Percentiles rank a stretch among this genome's conserved stretches.
Evolutionary conservation across 2,329 filamentous ascomycete species (phyloP).

Genomic region (Fonsecaea pedrosoi): DNA sequence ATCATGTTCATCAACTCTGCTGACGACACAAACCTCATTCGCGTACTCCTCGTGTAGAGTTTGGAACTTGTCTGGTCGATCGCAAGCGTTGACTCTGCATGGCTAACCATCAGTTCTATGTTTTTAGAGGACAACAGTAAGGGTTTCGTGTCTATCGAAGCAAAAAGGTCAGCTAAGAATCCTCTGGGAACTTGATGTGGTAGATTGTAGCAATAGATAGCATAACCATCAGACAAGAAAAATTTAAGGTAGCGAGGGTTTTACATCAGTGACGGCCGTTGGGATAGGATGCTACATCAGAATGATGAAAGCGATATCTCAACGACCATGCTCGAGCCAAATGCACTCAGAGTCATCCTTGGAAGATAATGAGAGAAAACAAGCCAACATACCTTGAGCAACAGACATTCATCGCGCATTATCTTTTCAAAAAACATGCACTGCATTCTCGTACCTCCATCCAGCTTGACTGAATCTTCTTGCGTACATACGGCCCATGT

Average conservation of each 20-base stretch:
- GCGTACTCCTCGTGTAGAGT: conserved; percentile 79
- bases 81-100: conserved; percentile 89
- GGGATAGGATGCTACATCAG: conserved; percentile 67
- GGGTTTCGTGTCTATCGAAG: conserved; percentile 18
- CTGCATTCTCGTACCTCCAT: conserved; percentile 75
- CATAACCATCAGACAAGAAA: conserved; percentile 76
- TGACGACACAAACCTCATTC: conserved; percentile 74
- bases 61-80: conserved; percentile 87
- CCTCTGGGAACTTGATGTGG: conserved; percentile 22
- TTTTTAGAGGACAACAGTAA: neutral
- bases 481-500: conserved; percentile 99
- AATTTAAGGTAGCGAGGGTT: conserved; percentile 96
- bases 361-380: conserved; percentile 39
- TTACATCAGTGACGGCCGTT: conserved; percentile 94
- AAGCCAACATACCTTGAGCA: conserved; percentile 14
- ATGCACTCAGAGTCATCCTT: conserved; percentile 99
- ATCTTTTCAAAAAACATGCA: conserved; percentile 9
- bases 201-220: conserved; percentile 22
- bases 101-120: conserved; percentile 30
- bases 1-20: conserved; percentile 48
- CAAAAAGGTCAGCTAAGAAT: conserved; percentile 15
- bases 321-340: conserved; percentile 97
- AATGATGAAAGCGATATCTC: conserved; percentile 71
- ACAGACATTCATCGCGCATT: conserved; percentile 3
- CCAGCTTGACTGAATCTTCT: conserved; percentile 85